A percentile compares a stretch with the other conserved stretches of the same genome.
Evolutionary conservation across 257 asterid species (phyloP).

Genomic region (Scutellaria galericulata): DNA sequence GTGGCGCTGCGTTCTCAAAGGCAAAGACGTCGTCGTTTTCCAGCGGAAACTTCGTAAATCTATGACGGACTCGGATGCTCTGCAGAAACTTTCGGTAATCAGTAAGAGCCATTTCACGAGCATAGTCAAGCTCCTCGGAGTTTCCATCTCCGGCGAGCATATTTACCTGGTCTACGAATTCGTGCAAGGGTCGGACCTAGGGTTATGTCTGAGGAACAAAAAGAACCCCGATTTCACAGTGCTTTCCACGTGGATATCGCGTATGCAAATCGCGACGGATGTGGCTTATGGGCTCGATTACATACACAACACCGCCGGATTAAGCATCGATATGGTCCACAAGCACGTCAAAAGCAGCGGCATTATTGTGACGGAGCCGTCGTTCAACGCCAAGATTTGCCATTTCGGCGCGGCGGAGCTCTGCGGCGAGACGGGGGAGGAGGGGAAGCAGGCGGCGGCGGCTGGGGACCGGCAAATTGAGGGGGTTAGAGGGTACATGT

Average conservation of each 20-base stretch:
- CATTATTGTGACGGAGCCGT: constrained; percentile 76
- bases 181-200: constrained; percentile 64
- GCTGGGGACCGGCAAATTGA: constrained; percentile 54
- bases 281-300: constrained; percentile 88
- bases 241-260: constrained; percentile 85
- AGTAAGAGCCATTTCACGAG: constrained; percentile 76
- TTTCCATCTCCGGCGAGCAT: constrained; percentile 73
- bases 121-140: constrained; percentile 77
- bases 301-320: constrained; percentile 80
- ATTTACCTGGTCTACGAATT: constrained; percentile 80
- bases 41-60: constrained; percentile 67
- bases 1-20: constrained; percentile 76
- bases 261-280: constrained; percentile 88
- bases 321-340: constrained; percentile 71
- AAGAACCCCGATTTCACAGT: constrained; percentile 70
- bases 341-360: constrained; percentile 93
- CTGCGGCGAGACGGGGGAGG: constrained; percentile 68
- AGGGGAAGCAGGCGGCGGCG: constrained; percentile 23
- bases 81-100: constrained; percentile 56
- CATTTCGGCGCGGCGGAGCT: constrained; percentile 98
- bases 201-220: constrained; percentile 71
- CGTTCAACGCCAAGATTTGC: constrained; percentile 79
- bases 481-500: constrained; percentile 90
- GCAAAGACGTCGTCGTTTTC: constrained; percentile 72
- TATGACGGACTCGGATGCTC: constrained; percentile 49